Evolutionary conservation across 1,284 basidiomycete genomes (phyloP), one percentile per base, ranked within the genome.

Genomic region (Hypsizygus ulmarius): DNA sequence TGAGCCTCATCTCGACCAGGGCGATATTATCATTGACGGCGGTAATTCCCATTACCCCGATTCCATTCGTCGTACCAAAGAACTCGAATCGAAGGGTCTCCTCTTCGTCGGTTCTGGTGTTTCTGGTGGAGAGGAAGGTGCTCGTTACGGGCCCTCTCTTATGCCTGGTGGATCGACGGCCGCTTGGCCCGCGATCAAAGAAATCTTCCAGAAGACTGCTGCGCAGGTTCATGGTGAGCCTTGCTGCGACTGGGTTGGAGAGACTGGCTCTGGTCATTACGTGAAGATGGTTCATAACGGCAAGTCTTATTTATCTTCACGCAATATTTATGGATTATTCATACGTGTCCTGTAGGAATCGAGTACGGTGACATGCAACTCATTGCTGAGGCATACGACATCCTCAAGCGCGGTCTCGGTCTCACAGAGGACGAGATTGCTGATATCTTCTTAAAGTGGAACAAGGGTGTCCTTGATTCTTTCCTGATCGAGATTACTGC

Each of bases 331-430:
- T 32, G 45, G 39, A 43, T 11, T 47, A 33, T 32, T 50, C 39
- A 51, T 51, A 41, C 50, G 28, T 49, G 38, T 48, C 43, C 33
- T 36, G 25, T 59, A 90, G 88, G 93, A 78, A 97, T 97, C 70
- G 94, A 97, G 73, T 99, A 99, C 72, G 97, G 97, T 73, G 97
- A 99, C 77, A 99, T 99, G 97, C 97, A 99, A 73, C 79, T 99
- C 67, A 99, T 99, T 63, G 91, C 93, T 59, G 97, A 99, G 75
- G 93, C 90, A 14, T 97, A 97, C 70, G 94, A 98, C 69, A 97
- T 99, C 71, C 87, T 99, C 67, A 97, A 96, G 71, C 90, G 93
- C 61, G 97, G 96, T 59, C 87, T 99, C 61, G 92, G 87, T 56
- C 78, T 97, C 54, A 50, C 67, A 33, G 90, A 93, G 63, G 76